Percentiles rank a stretch among this genome's conserved stretches.
Evolutionary conservation across 1,284 basidiomycete genomes (phyloP).

Genomic region (Phellopilus nigrolimitatus): DNA sequence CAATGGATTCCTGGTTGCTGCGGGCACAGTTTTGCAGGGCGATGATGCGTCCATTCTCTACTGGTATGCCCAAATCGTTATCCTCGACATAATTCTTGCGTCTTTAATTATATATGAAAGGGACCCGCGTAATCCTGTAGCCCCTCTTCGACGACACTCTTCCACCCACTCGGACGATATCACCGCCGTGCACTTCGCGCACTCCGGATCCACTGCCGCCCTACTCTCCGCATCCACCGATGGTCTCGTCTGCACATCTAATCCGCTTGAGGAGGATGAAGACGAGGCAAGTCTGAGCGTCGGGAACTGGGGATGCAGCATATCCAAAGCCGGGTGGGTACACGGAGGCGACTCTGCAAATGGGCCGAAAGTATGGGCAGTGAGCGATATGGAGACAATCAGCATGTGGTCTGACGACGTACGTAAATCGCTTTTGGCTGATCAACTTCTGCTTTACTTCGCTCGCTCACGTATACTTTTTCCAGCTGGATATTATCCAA

Average conservation of each 20-base stretch:
- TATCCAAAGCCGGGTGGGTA: slow-evolving; percentile 71
- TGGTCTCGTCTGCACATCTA: slow-evolving; percentile 62
- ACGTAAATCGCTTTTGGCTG: slow-evolving; percentile 19
- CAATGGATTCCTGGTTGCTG: slow-evolving; percentile 62
- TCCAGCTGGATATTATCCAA: slow-evolving; percentile 46
- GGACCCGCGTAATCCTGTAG: slow-evolving; percentile 51
- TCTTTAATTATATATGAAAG: slow-evolving; percentile 32
- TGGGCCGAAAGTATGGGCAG: slow-evolving; percentile 52
- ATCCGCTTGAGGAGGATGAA: slow-evolving; percentile 65
- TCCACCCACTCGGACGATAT: slow-evolving; percentile 79
- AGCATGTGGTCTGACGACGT: slow-evolving; percentile 72
- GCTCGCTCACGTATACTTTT: neutral
- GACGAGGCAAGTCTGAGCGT: slow-evolving; percentile 68
- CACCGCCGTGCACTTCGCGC: slow-evolving; percentile 56
- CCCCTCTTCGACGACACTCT: slow-evolving; percentile 46
- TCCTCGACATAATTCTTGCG: neutral
- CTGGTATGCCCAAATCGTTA: slow-evolving; percentile 44
- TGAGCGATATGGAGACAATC: slow-evolving; percentile 83
- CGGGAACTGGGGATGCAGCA: slow-evolving; percentile 70
- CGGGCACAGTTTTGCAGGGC: slow-evolving; percentile 63
- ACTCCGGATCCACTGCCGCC: slow-evolving; percentile 31
- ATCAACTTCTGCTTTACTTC: neutral
- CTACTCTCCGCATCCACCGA: slow-evolving; percentile 71
- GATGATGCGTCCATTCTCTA: slow-evolving; percentile 70
- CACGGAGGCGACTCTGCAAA: slow-evolving; percentile 26